A percentile compares a stretch with the other conserved stretches of the same genome.
phyloP scores from a whole-genome alignment of 441 rosid genomes.

The Pelargonium exstipulatum region DNA sequence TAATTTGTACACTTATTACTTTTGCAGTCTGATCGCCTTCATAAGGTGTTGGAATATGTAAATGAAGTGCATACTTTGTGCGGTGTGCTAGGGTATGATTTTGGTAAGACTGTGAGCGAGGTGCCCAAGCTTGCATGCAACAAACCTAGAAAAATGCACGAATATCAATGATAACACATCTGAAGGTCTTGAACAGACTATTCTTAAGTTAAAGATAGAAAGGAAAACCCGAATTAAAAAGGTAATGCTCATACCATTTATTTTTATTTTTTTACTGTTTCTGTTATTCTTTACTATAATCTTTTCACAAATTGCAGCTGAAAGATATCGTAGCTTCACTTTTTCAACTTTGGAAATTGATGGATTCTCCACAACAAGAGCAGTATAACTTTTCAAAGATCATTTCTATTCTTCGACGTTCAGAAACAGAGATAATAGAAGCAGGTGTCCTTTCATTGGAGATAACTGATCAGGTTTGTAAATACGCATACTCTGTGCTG shows the following conservation, averaged over 20 bases:
- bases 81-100: slow-evolving; percentile 82
- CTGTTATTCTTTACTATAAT: slow-evolving; percentile 13
- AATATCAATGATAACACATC: slow-evolving; percentile 73
- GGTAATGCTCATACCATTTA: slow-evolving; percentile 33
- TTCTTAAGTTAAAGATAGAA: slow-evolving; percentile 61
- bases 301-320: slow-evolving; percentile 44
- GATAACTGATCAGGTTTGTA: slow-evolving; percentile 59
- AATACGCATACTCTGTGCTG: background rate
- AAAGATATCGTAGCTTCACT: slow-evolving; percentile 55
- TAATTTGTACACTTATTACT: background rate
- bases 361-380: slow-evolving; percentile 81
- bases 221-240: slow-evolving; percentile 63
- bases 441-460: slow-evolving; percentile 62
- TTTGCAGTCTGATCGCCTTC: slow-evolving; percentile 88
- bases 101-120: slow-evolving; percentile 67
- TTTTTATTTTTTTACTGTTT: slow-evolving; percentile 1
- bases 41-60: slow-evolving; percentile 63
- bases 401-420: slow-evolving; percentile 43
- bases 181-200: slow-evolving; percentile 68
- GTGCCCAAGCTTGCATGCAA: slow-evolving; percentile 86
- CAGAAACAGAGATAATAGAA: slow-evolving; percentile 61
- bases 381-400: slow-evolving; percentile 48
- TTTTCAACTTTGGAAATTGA: slow-evolving; percentile 81
- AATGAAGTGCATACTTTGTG: slow-evolving; percentile 85
- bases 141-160: slow-evolving; percentile 65